A percentile compares a stretch with the other conserved stretches of the same genome.
These are phyloP conservation scores for Geoglossum cookeanum DNA, from an alignment of 2,329 filamentous ascomycete species.

Conservation along the genomic window DNA sequence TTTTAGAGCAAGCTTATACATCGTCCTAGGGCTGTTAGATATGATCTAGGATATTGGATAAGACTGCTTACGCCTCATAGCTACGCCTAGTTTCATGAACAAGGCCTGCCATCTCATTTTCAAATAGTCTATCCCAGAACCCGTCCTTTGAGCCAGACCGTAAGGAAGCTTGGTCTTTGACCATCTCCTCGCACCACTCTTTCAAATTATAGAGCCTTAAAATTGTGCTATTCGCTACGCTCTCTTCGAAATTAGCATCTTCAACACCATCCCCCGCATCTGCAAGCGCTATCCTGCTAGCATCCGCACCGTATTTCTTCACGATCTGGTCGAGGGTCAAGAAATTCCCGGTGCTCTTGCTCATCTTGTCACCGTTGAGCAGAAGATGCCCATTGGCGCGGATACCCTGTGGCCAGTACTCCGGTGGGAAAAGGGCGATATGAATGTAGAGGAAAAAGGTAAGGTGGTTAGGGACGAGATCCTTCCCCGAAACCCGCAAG, in stretches of 20 bases:
- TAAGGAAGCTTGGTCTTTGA: slow-evolving; percentile 50
- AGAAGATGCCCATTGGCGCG: slow-evolving; percentile 85
- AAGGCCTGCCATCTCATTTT: slow-evolving; percentile 77
- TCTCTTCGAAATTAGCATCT: slow-evolving; percentile 94
- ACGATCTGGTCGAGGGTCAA: slow-evolving; percentile 73
- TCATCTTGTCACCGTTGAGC: slow-evolving; percentile 97
- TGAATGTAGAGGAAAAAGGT: slow-evolving; percentile 95
- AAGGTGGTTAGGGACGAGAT: slow-evolving; percentile 81
- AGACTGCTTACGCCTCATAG: slow-evolving; percentile 42
- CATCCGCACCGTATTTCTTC: slow-evolving; percentile 87
- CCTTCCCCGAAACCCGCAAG: slow-evolving; percentile 74
- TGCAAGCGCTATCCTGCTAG: slow-evolving; percentile 73
- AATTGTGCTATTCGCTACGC: slow-evolving; percentile 80
- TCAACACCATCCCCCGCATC: slow-evolving; percentile 88
- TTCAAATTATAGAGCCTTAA: slow-evolving; percentile 65
- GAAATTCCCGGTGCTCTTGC: slow-evolving; percentile 94
- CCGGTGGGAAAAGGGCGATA: slow-evolving; percentile 65
- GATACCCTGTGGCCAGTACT: slow-evolving; percentile 76
- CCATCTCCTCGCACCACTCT: slow-evolving; percentile 81
- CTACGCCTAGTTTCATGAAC: slow-evolving; percentile 61
- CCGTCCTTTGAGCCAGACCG: slow-evolving; percentile 55
- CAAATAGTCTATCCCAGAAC: slow-evolving; percentile 77
- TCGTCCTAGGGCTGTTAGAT: slow-evolving; percentile 30
- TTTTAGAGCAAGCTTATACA: slow-evolving; percentile 77
- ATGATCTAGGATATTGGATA: neutral